A percentile compares a stretch with the other conserved stretches of the same genome.
phyloP scores from a whole-genome alignment of 2,329 filamentous ascomycete genomes.

The Huntiella abstrusa region DNA sequence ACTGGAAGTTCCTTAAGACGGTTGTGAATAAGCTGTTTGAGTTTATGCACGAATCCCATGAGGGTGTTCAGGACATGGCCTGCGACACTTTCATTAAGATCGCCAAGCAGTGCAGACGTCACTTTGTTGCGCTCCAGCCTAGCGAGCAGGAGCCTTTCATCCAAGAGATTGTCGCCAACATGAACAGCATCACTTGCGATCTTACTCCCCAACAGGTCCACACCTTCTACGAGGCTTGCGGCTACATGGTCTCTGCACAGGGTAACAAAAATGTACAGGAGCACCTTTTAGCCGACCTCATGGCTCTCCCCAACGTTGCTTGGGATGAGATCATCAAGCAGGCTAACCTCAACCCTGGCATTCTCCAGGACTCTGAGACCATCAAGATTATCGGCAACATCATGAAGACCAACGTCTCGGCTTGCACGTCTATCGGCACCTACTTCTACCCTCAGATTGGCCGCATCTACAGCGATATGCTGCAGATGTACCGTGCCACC shows the following conservation, averaged over 20 bases:
- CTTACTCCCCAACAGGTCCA: conserved; percentile 93
- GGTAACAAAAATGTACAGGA: conserved; percentile 91
- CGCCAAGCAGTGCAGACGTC: conserved; percentile 88
- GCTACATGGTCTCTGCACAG: conserved; percentile 97
- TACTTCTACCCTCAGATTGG: conserved; percentile 98
- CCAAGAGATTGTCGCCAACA: conserved; percentile 89
- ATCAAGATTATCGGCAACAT: conserved; percentile 99
- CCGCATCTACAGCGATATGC: conserved; percentile 93
- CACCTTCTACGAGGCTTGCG: conserved; percentile 97
- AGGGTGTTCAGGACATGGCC: conserved; percentile 98
- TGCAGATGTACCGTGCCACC: conserved; percentile 97
- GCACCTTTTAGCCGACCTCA: conserved; percentile 73
- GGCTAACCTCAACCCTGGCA: conserved; percentile 67
- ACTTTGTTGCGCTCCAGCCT: conserved; percentile 90
- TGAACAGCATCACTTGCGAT: conserved; percentile 90
- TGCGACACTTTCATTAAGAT: conserved; percentile 99
- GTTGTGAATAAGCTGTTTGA: conserved; percentile 99
- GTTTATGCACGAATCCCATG: conserved; percentile 99
- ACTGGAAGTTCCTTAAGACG: conserved; percentile 99
- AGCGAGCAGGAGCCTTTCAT: conserved; percentile 94
- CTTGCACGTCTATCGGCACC: conserved; percentile 83
- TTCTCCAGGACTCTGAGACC: conserved; percentile 78
- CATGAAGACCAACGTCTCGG: conserved; percentile 99
- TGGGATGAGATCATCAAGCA: conserved; percentile 90
- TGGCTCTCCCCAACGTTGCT: conserved; percentile 80